These are phyloP conservation scores for Tetrahymena borealis DNA, from an alignment of 73 alveolate genomes.

Conservation along the genomic window DNA sequence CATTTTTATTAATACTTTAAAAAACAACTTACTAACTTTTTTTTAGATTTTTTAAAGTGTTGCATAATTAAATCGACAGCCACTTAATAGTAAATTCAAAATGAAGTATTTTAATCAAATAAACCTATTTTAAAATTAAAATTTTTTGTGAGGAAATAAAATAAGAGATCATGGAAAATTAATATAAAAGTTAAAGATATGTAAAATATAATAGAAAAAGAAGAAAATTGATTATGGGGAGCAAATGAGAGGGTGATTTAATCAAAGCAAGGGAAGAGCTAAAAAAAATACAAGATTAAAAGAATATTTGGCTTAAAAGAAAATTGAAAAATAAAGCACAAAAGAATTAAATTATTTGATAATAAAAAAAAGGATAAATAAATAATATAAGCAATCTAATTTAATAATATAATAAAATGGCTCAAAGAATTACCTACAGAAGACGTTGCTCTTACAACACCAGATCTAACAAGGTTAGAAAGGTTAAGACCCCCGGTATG, in stretches of 20 bases:
- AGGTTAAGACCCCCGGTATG: constrained; percentile 61
- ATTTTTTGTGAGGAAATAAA: background rate
- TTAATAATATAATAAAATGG: constrained; percentile 24
- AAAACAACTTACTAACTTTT: too few relatives aligned
- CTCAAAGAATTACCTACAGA: constrained; percentile 43
- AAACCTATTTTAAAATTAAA: background rate
- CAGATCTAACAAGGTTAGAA: constrained; percentile 40
- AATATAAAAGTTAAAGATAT: background rate
- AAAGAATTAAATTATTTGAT: background rate
- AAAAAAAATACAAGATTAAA: background rate
- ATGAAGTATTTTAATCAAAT: too few relatives aligned
- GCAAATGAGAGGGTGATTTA: background rate
- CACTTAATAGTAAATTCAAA: too few relatives aligned
- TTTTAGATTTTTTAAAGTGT: too few relatives aligned
- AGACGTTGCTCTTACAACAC: constrained; percentile 46
- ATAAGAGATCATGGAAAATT: background rate
- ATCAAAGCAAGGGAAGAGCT: constrained; percentile 4
- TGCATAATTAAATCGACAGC: too few relatives aligned
- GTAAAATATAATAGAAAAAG: background rate
- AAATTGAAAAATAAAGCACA: background rate
- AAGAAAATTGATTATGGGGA: background rate
- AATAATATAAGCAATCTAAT: background rate
- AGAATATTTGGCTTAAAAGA: constrained; percentile 1
- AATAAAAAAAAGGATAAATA: background rate
- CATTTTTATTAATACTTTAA: too few relatives aligned